Percentiles rank a stretch among this genome's conserved stretches.
Evolutionary conservation across 148 eudicot genomes (phyloP).

Genomic region (Camellia granthamiana): DNA sequence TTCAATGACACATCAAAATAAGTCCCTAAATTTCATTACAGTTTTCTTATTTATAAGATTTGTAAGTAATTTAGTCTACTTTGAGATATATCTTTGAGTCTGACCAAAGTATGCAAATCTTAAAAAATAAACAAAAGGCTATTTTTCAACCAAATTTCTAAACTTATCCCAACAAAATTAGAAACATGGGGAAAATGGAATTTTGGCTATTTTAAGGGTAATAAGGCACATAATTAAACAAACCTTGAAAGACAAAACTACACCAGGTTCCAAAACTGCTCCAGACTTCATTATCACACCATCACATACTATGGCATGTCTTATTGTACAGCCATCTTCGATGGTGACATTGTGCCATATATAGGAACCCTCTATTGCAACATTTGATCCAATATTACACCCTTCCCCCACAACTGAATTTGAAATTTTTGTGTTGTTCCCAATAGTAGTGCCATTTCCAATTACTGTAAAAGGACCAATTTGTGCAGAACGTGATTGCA

Average conservation of each 20-base stretch:
- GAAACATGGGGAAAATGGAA: background rate
- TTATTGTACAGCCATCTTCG: constrained; percentile 81
- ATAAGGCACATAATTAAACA: constrained; percentile 3
- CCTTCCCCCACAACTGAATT: constrained; percentile 84
- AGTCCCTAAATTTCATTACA: background rate
- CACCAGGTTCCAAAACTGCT: constrained; percentile 85
- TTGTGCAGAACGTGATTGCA: constrained; percentile 63
- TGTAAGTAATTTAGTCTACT: background rate
- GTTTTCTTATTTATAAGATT: background rate
- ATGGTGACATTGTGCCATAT: constrained; percentile 80
- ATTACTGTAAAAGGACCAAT: constrained; percentile 78
- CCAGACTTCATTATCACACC: constrained; percentile 75
- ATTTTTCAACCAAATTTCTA: background rate
- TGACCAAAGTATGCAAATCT: background rate
- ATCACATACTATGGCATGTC: constrained; percentile 88
- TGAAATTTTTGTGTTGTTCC: constrained; percentile 59
- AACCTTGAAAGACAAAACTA: constrained; percentile 82
- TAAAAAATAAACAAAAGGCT: background rate
- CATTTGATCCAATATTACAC: constrained; percentile 84
- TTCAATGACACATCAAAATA: background rate
- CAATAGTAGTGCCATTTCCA: constrained; percentile 71
- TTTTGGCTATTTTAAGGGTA: constrained; percentile 11
- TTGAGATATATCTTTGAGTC: background rate
- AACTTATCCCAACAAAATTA: background rate
- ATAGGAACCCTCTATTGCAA: constrained; percentile 78